Conservation (phyloP, 805 yeast species). For the Tetrapisispora phaffii region DNA sequence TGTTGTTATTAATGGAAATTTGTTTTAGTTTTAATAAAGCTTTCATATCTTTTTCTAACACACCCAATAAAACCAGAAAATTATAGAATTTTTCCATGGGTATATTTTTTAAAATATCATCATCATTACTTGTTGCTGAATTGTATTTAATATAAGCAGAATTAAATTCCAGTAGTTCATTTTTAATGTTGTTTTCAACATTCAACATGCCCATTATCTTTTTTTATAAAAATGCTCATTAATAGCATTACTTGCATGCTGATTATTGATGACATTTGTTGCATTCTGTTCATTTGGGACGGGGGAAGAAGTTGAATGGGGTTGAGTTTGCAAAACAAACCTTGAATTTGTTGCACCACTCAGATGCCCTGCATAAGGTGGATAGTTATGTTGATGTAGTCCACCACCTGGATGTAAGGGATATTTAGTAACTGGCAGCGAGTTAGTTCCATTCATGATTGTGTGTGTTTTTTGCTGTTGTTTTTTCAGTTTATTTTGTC, state of each 20-base stretch:
- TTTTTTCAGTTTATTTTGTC: too few relatives aligned
- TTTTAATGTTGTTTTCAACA: constrained; percentile 1
- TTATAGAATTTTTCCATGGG: constrained; percentile 1
- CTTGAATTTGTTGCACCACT: too few relatives aligned
- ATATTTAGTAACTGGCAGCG: too few relatives aligned
- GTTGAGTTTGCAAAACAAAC: too few relatives aligned
- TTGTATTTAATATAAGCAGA: background rate
- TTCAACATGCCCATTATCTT: background rate
- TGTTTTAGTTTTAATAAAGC: background rate
- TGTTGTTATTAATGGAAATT: background rate
- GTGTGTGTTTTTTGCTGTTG: too few relatives aligned
- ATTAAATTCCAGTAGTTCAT: constrained; percentile 1
- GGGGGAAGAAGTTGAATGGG: background rate
- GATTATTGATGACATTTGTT: background rate
- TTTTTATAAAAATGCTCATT: background rate
- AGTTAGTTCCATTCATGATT: too few relatives aligned
- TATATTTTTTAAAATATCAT: background rate
- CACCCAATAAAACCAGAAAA: background rate
- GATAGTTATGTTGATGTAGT: too few relatives aligned
- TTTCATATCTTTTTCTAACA: constrained; percentile 1
- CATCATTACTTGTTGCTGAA: background rate
- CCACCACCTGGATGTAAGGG: too few relatives aligned
- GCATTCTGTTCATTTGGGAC: background rate
- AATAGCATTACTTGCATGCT: background rate
- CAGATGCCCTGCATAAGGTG: too few relatives aligned